Base-by-base conservation (phyloP, 2,329 filamentous ascomycete species). In the Pyrenophora teres region DNA sequence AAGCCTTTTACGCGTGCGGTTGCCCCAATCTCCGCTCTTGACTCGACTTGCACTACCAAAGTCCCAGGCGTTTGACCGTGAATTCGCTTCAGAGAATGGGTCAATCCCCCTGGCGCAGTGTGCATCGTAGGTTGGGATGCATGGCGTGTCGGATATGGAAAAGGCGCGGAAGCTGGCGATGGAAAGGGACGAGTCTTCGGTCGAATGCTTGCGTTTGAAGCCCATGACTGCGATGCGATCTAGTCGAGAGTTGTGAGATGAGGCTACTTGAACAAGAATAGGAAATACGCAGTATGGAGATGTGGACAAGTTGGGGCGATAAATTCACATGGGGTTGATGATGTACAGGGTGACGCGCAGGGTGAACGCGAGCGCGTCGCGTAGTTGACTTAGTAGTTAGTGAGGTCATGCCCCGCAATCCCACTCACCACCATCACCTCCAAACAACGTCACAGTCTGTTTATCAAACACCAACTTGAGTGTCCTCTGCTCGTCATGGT, bases 201-300 rank as follows among this genome's bases (percentile, higher is more conserved):
- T 59, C 30, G 81, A 82, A 38, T 82, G 80, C 68, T 85, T 86
- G 65, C 83, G 82, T 69, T 86, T 86, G 68, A 81, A 73, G 18
- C 76, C 74, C 82, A 85, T 85, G 43, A 31, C 60, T 37, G 23
- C 9, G 12, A 21, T 6, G 9, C 12, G 15, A 15, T 6, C 13
- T 32, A 27, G 12, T 30, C 25, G 33, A 19, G 38, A 16, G 12
- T 40, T 27, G 38, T 12, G 38, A 27, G 15, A 30, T 4, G 7
- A 13, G 32, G 25, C 41, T 30, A 4, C 10, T 30, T 12, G 10
- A 3, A 30, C 27, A 12, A 30, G 27, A 30, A 9, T 8, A 27
- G 25, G 25, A 27, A 30, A 30, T 7, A n/a, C 10, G 18, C 23
- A 13, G 41, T 35, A 25, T n/a, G n/a, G 31, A 35, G 39, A 25